Percentiles rank a stretch among this genome's conserved stretches.
Conservation (phyloP, 768 basidiomycete genomes). For the Leccinum subtestaceum region DNA sequence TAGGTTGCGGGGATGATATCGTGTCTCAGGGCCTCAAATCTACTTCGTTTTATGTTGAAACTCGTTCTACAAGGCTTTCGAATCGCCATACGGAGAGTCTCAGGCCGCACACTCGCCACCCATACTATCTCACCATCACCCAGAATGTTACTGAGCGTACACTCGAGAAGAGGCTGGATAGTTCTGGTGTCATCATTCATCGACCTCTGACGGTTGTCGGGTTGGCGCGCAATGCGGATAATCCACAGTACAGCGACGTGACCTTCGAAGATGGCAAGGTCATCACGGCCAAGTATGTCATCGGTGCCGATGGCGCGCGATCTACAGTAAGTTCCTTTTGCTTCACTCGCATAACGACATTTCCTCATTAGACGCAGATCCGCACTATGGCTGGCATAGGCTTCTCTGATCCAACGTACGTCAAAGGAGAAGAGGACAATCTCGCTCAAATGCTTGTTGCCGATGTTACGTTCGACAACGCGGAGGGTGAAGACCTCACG, state of each 20-base stretch:
- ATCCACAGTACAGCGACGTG: too few species aligned
- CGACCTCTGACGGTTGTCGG: slow-evolving; percentile 37
- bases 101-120: too few species aligned
- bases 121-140: too few species aligned
- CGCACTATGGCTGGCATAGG: slow-evolving; percentile 40
- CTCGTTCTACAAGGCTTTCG: slow-evolving; percentile 30
- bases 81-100: neutral
- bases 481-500: neutral
- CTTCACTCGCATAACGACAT: neutral
- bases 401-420: slow-evolving; percentile 43
- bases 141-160: too few species aligned
- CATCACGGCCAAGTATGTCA: too few species aligned
- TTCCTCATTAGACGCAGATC: slow-evolving; percentile 30
- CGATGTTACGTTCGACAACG: slow-evolving; percentile 40
- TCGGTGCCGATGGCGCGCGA: too few species aligned
- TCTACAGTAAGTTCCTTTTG: neutral
- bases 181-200: slow-evolving; percentile 31
- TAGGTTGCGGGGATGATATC: slow-evolving; percentile 41
- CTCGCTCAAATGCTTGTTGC: slow-evolving; percentile 44
- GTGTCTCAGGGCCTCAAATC: slow-evolving; percentile 37
- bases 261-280: too few species aligned
- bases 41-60: slow-evolving; percentile 27
- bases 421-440: slow-evolving; percentile 16
- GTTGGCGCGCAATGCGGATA: too few species aligned
- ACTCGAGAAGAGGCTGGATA: too few species aligned